Percentiles rank a stretch among this genome's conserved stretches.
Evolutionary conservation across 345 rosid genomes (phyloP).

Genomic region (Boechera divaricarpa): DNA sequence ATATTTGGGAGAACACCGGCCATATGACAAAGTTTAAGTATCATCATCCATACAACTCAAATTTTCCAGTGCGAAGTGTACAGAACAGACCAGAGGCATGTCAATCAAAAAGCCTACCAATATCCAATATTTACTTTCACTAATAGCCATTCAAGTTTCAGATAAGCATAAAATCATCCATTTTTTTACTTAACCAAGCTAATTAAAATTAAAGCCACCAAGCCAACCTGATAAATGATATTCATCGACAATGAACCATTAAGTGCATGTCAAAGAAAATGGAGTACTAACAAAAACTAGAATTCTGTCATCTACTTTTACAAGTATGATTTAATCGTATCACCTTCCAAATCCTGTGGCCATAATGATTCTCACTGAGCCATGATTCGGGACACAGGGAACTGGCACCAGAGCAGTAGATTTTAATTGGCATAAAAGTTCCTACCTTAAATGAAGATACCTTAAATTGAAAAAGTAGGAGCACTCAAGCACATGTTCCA

Average conservation of each 20-base stretch:
- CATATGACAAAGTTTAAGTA: slow-evolving; percentile 14
- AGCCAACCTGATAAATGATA: slow-evolving; percentile 8
- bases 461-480: slow-evolving; percentile 35
- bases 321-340: slow-evolving; percentile 44
- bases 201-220: slow-evolving; percentile 19
- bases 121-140: slow-evolving; percentile 14
- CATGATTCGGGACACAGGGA: slow-evolving; percentile 46
- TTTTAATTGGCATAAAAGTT: slow-evolving; percentile 45
- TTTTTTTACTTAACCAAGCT: slow-evolving; percentile 1
- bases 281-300: slow-evolving; percentile 2
- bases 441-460: slow-evolving; percentile 43
- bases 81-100: slow-evolving; percentile 26
- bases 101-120: slow-evolving; percentile 30
- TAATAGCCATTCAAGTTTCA: slow-evolving; percentile 16
- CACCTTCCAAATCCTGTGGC: slow-evolving; percentile 51
- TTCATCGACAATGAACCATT: slow-evolving; percentile 4
- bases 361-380: slow-evolving; percentile 48
- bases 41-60: slow-evolving; percentile 31
- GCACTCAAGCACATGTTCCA: slow-evolving; percentile 36
- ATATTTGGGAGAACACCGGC: slow-evolving; percentile 2
- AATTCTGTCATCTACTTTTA: slow-evolving; percentile 40
- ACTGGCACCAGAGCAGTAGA: slow-evolving; percentile 48
- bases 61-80: neutral
- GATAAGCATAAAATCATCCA: slow-evolving; percentile 2
- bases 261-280: slow-evolving; percentile 12